Evolutionary conservation across 768 basidiomycete species (phyloP).

Genomic region (Tulasnella calospora): DNA sequence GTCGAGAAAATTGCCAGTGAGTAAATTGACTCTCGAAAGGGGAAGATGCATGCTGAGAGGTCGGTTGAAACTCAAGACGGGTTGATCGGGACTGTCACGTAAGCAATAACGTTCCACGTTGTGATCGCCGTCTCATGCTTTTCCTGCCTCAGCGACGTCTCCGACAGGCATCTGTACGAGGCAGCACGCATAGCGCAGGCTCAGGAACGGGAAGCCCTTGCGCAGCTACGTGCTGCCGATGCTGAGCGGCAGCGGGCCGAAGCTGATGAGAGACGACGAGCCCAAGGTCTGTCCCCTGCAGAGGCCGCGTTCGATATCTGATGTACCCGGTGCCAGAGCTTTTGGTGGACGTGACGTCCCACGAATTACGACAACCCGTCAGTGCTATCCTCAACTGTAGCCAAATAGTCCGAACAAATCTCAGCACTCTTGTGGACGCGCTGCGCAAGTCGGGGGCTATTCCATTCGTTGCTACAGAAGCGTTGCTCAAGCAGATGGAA

Average conservation of each 20-base stretch:
- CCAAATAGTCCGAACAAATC: constrained; percentile 36
- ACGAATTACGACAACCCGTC: constrained; percentile 34
- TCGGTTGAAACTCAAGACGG: constrained; percentile 5
- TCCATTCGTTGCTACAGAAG: constrained; percentile 25
- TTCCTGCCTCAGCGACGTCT: constrained; percentile 30
- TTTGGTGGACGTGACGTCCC: constrained; percentile 41
- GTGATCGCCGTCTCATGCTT: background rate
- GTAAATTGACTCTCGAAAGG: background rate
- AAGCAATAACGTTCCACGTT: background rate
- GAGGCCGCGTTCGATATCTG: background rate
- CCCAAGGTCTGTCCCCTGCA: constrained; percentile 32
- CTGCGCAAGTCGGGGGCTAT: constrained; percentile 21
- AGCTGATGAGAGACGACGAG: constrained; percentile 35
- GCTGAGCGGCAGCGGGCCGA: constrained; percentile 33
- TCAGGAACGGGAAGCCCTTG: constrained; percentile 35
- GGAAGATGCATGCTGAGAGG: background rate
- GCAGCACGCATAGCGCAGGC: constrained; percentile 34
- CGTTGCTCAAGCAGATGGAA: constrained; percentile 30
- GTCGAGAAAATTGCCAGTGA: constrained; percentile 25
- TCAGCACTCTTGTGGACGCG: constrained; percentile 33
- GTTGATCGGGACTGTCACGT: constrained; percentile 25
- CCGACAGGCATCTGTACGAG: constrained; percentile 31
- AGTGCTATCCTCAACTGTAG: constrained; percentile 37
- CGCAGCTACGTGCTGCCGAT: constrained; percentile 33
- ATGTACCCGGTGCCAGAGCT: constrained; percentile 32